phyloP scores from a whole-genome alignment of 352 stramenopile species.

The Globisporangium okanoganense region DNA sequence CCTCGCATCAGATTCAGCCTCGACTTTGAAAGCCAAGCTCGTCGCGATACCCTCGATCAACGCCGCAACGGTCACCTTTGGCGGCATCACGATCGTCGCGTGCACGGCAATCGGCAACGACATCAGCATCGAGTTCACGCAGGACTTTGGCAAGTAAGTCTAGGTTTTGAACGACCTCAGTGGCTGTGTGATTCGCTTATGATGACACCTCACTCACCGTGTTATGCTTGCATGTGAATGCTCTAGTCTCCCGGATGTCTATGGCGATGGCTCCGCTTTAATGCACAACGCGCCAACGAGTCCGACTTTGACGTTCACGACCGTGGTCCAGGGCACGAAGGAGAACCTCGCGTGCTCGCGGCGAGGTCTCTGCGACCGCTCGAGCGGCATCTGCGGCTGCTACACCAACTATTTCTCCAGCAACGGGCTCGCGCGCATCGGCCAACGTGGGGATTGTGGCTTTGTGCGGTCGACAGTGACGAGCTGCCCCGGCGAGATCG shows the following conservation, averaged over 20 bases:
- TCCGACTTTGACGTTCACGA: conserved; percentile 43
- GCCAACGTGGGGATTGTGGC: conserved; percentile 90
- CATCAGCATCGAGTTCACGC: conserved; percentile 73
- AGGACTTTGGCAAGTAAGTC: conserved; percentile 71
- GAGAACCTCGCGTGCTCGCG: conserved; percentile 86
- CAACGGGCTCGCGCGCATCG: conserved; percentile 73
- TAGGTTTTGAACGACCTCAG: background rate
- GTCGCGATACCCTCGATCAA: conserved; percentile 56
- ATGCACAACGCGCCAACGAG: conserved; percentile 42
- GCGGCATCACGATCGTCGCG: conserved; percentile 56
- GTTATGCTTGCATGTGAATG: too few species aligned
- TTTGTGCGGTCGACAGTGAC: conserved; percentile 62
- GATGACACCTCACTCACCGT: too few species aligned
- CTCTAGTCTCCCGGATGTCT: conserved; percentile 48
- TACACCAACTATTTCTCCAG: conserved; percentile 84
- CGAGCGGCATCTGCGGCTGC: conserved; percentile 75
- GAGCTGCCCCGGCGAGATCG: conserved; percentile 63
- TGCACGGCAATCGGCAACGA: conserved; percentile 75
- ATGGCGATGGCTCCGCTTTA: conserved; percentile 47
- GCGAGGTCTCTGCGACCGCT: conserved; percentile 76
- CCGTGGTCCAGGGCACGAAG: conserved; percentile 83
- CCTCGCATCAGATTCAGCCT: conserved; percentile 38
- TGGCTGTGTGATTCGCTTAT: too few species aligned
- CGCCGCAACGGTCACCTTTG: conserved; percentile 64
- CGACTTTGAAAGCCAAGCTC: conserved; percentile 47